A percentile compares a stretch with the other conserved stretches of the same genome.
Conservation (phyloP, 176 grass and related monocot species). For the Leersia perrieri region DNA sequence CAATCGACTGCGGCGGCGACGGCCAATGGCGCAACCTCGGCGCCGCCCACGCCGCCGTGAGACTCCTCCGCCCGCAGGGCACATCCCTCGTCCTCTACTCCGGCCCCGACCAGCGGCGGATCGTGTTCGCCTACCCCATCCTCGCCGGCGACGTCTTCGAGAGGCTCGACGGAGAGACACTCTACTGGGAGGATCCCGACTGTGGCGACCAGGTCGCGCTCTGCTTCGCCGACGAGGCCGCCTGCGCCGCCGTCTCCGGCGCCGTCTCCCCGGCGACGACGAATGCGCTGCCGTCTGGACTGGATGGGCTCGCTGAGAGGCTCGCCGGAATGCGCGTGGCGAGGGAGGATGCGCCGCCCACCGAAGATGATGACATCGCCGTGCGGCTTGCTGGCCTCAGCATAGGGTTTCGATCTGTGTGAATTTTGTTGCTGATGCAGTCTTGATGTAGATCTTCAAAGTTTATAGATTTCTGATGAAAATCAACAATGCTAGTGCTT, state of each 20-base stretch:
- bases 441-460: background rate
- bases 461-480: background rate
- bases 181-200: constrained; percentile 31
- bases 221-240: constrained; percentile 32
- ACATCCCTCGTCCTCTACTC: constrained; percentile 34
- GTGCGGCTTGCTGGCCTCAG: constrained; percentile 14
- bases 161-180: constrained; percentile 20
- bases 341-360: background rate
- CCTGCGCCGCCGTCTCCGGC: constrained; percentile 25
- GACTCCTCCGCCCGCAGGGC: constrained; percentile 38
- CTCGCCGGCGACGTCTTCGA: constrained; percentile 35
- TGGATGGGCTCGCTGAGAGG: constrained; percentile 19
- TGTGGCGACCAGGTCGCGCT: constrained; percentile 27
- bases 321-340: constrained; percentile 32
- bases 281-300: background rate
- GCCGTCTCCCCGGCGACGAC: constrained; percentile 18
- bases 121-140: constrained; percentile 42
- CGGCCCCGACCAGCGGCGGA: constrained; percentile 17
- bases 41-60: constrained; percentile 27
- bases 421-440: background rate
- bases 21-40: constrained; percentile 25
- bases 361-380: constrained; percentile 16
- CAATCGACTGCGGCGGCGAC: background rate
- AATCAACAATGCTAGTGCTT: background rate
- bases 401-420: background rate